These are phyloP conservation scores for Coccomyxa sp. DNA, from an alignment of 139 green algal species.

Conservation along the genomic window DNA sequence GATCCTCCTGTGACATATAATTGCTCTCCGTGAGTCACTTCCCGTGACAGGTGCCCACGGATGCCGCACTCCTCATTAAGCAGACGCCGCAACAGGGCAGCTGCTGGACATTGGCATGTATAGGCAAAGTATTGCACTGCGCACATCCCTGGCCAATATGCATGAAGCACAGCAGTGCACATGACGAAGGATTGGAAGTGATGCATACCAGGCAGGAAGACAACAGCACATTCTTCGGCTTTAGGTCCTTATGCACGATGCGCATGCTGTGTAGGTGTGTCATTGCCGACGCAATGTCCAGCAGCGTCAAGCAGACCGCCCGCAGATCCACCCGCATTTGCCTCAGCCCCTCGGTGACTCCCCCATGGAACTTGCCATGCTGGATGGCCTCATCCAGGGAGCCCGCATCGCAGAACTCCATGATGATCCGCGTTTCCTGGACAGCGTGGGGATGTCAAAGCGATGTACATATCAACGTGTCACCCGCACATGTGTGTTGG, in stretches of 20 bases:
- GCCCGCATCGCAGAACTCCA: conserved; percentile 60
- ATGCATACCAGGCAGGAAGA: conserved; percentile 17
- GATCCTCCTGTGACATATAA: conserved; percentile 39
- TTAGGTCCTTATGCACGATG: conserved; percentile 69
- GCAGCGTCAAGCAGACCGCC: conserved; percentile 38
- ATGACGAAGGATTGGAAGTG: not conserved
- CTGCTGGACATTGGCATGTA: too few species aligned
- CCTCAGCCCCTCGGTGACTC: not conserved
- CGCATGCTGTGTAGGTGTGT: conserved; percentile 57
- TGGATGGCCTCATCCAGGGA: conserved; percentile 48
- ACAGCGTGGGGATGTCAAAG: too few species aligned
- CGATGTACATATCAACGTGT: too few species aligned
- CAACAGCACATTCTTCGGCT: conserved; percentile 71
- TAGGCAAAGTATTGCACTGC: too few species aligned
- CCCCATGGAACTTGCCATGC: conserved; percentile 29
- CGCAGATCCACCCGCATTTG: conserved; percentile 32
- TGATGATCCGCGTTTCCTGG: conserved; percentile 59
- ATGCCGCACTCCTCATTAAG: too few species aligned
- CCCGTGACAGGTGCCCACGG: too few species aligned
- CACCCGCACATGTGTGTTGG: too few species aligned
- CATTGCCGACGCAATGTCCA: conserved; percentile 57
- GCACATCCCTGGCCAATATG: too few species aligned
- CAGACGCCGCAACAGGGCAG: too few species aligned
- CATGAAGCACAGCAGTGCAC: too few species aligned
- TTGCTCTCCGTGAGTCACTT: too few species aligned